These are phyloP conservation scores for Fraxinus paxiana DNA, from an alignment of 305 asterid species.

Conservation along the genomic window DNA sequence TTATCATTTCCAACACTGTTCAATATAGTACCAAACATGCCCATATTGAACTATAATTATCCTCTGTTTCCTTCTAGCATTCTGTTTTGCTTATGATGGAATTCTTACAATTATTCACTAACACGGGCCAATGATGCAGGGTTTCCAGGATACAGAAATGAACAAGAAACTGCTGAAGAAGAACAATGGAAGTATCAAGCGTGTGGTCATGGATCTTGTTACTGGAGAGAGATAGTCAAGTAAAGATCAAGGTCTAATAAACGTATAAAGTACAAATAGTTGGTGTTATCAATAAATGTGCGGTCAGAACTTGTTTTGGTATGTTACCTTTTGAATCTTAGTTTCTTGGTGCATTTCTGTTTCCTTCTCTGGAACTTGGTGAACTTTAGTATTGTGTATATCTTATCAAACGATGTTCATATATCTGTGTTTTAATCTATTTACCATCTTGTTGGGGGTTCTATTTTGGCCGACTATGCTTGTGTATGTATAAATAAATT, in stretches of 20 bases:
- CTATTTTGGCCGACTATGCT: too few relatives aligned
- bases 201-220: constrained; percentile 79
- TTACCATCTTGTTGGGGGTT: too few relatives aligned
- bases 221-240: constrained; percentile 38
- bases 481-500: too few relatives aligned
- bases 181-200: constrained; percentile 81
- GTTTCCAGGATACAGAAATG: constrained; percentile 47
- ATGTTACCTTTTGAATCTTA: background rate
- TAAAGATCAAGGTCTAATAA: background rate
- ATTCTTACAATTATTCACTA: background rate
- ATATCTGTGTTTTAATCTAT: background rate
- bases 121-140: constrained; percentile 42
- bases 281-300: background rate
- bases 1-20: background rate
- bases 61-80: background rate
- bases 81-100: background rate
- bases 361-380: background rate
- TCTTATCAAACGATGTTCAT: background rate
- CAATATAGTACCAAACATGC: background rate
- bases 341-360: background rate
- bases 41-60: background rate
- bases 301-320: background rate
- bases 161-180: constrained; percentile 70
- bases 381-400: background rate
- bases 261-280: too few relatives aligned